Evolutionary conservation across 306 rosid genomes (phyloP).

Genomic region (Elaeagnus macrophylla): DNA sequence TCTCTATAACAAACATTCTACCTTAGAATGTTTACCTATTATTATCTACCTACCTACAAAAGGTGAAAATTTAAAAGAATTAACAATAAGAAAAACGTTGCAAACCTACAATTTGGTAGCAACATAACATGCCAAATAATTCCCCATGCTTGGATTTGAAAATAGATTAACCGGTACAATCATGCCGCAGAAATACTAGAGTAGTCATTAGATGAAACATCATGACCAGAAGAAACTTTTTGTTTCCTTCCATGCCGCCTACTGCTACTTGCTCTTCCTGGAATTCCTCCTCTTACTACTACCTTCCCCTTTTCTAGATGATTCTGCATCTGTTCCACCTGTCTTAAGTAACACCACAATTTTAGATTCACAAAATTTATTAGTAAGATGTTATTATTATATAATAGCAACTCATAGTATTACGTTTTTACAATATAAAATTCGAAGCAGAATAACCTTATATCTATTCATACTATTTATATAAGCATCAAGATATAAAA

Average conservation of each 20-base stretch:
- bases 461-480: too few relatives aligned
- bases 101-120: neutral
- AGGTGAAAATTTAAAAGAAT: too few relatives aligned
- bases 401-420: too few relatives aligned
- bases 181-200: slow-evolving; percentile 32
- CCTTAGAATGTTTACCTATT: too few relatives aligned
- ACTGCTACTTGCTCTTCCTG: slow-evolving; percentile 31
- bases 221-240: slow-evolving; percentile 37
- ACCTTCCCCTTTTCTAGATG: slow-evolving; percentile 24
- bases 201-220: slow-evolving; percentile 32
- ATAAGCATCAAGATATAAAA: neutral
- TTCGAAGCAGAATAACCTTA: too few relatives aligned
- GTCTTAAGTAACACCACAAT: slow-evolving; percentile 38
- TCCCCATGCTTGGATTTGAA: neutral
- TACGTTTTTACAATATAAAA: too few relatives aligned
- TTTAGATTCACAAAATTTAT: slow-evolving; percentile 3
- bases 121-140: neutral
- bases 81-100: too few relatives aligned
- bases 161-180: slow-evolving; percentile 13
- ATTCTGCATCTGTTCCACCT: slow-evolving; percentile 33
- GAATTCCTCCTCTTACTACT: slow-evolving; percentile 28
- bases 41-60: too few relatives aligned
- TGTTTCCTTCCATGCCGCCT: slow-evolving; percentile 32
- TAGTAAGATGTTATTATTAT: too few relatives aligned
- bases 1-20: too few relatives aligned